Base-by-base conservation (phyloP, 352 stramenopile genomes). In the Pythium phragmiticola region DNA sequence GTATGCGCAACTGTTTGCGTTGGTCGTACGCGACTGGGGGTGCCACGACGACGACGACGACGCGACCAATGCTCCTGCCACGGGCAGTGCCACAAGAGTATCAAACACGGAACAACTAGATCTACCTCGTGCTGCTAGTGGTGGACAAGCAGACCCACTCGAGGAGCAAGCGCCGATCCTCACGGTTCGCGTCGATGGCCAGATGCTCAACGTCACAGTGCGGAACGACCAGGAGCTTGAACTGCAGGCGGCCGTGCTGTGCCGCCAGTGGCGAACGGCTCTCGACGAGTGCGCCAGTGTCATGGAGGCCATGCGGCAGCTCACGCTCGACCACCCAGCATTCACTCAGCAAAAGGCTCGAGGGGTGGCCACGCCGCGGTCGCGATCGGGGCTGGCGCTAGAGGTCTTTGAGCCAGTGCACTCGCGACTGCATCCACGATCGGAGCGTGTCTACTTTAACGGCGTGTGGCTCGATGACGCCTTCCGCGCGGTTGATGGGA, bases 21-120 rank as follows among this genome's bases (percentile, higher is more conserved):
- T 84, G 4, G 48, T 80, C 9, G 69, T 61, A 16, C 68, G 55
- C 33, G 70, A 86, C 62, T 89, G 80, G 80, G 78, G 80, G 16
- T 89, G 80, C 45, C 43, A 45, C 8, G 33, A 49, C 28, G 63
- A 73, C 16, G 34, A 50, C 14, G 12, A 42, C 17, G 5, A 37
- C 17, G 39, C 13, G 39, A 46, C 39, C 4, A n/a, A 46, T 46
- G 14, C 13, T 16, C 5, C 39, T 55, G 11, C 48, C 14, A 39
- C 11, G 19, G 12, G 17, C 47, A 54, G 13, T 54, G 47, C 21
- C 12, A 4, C n/a, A 3, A 12, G 19, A 0, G 5, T 55, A 34
- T 28, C 26, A 9, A 4, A 4, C 13, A 52, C 26, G 4, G n/a
- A 6, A 34, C 46, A 17, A 14, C 28, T 17, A 13, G 16, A 52